Percentiles rank a stretch among this genome's conserved stretches.
phyloP scores from a whole-genome alignment of 495 filamentous ascomycete species.

The Hypomontagnella monticulosa region DNA sequence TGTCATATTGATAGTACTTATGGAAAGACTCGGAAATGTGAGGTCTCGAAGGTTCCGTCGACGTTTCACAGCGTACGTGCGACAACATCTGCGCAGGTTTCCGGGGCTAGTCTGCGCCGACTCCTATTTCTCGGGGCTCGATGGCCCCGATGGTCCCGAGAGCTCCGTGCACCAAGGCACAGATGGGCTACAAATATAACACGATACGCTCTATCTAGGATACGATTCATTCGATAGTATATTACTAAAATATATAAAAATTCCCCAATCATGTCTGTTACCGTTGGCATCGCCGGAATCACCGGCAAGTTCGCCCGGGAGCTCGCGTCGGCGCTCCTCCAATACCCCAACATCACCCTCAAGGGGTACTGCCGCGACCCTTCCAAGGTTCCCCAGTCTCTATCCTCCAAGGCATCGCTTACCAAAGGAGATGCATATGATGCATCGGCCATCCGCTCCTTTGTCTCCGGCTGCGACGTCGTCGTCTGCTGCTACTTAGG shows the following conservation, averaged over 20 bases:
- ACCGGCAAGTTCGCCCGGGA: slow-evolving; percentile 47
- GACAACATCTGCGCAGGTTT: slow-evolving; percentile 5
- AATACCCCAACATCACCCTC: slow-evolving; percentile 38
- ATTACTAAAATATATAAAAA: neutral
- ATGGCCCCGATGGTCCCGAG: slow-evolving; percentile 13
- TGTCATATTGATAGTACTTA: too few relatives aligned
- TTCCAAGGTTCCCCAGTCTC: slow-evolving; percentile 37
- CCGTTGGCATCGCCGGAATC: slow-evolving; percentile 46
- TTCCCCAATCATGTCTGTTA: slow-evolving; percentile 20
- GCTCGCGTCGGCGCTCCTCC: slow-evolving; percentile 36
- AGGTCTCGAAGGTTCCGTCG: neutral
- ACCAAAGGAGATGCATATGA: slow-evolving; percentile 39
- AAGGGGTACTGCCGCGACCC: slow-evolving; percentile 46
- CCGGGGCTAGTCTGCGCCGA: neutral
- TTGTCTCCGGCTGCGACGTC: slow-evolving; percentile 40
- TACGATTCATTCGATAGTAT: neutral
- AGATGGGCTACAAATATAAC: neutral
- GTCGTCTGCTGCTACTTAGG: slow-evolving; percentile 57
- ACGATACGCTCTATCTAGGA: neutral
- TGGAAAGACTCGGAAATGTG: too few relatives aligned
- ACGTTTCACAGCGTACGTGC: neutral
- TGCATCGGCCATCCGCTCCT: slow-evolving; percentile 26
- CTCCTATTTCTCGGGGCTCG: slow-evolving; percentile 8
- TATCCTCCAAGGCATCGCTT: slow-evolving; percentile 34
- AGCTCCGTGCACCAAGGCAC: neutral